A percentile compares a stretch with the other conserved stretches of the same genome.
Conservation (phyloP, 768 basidiomycete species). For the Leccinum ochraceum region DNA sequence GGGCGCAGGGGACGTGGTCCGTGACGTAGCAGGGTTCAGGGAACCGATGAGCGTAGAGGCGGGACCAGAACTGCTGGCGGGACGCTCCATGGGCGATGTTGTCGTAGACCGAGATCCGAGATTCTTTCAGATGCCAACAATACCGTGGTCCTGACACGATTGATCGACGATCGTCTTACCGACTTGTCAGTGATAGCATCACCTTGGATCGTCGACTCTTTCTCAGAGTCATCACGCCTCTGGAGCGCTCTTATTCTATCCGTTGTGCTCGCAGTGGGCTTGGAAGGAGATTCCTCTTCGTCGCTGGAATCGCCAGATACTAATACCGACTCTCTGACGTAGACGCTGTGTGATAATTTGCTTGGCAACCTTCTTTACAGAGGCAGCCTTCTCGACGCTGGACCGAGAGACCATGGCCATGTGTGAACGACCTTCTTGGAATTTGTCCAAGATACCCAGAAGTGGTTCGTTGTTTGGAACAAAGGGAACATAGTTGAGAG, state of each 20-base stretch:
- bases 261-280: conserved; percentile 18
- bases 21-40: conserved; percentile 22
- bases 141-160: conserved; percentile 9
- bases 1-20: conserved; percentile 49
- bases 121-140: conserved; percentile 1
- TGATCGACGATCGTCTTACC: conserved; percentile 17
- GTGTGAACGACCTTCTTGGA: conserved; percentile 88
- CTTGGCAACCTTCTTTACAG: conserved; percentile 83
- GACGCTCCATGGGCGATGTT: conserved; percentile 6
- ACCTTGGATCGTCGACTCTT: conserved; percentile 30
- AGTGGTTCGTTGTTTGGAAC: conserved; percentile 84
- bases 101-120: conserved; percentile 3
- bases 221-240: conserved; percentile 36
- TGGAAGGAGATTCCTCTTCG: conserved; percentile 35
- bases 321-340: conserved; percentile 73
- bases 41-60: conserved; percentile 16
- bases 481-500: conserved; percentile 83
- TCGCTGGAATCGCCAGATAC: conserved; percentile 50
- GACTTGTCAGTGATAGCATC: conserved; percentile 25
- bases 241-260: conserved; percentile 24
- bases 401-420: conserved; percentile 89
- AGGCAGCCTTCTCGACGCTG: conserved; percentile 70
- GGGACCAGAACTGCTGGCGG: conserved; percentile 16
- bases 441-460: conserved; percentile 81
- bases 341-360: conserved; percentile 77